Conservation (phyloP, 2,329 filamentous ascomycete species). For the Coniochaeta pulveracea region DNA sequence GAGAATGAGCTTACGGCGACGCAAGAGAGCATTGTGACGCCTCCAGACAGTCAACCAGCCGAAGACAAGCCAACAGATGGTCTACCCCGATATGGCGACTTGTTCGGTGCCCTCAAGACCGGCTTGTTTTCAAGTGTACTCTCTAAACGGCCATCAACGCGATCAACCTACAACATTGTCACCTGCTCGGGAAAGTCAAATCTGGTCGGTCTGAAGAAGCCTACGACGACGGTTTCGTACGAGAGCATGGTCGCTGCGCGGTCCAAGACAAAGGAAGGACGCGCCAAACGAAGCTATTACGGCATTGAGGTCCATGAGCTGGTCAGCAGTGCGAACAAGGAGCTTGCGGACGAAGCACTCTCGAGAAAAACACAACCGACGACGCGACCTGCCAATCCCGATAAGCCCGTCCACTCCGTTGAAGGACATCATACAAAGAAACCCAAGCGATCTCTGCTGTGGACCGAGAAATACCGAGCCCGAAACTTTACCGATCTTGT, state of each 20-base stretch:
- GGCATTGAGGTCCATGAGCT: slow-evolving; percentile 84
- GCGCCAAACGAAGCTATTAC: slow-evolving; percentile 70
- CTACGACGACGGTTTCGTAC: slow-evolving; percentile 38
- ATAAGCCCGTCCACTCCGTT: slow-evolving; percentile 28
- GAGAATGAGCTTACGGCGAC: background rate
- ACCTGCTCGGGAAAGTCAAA: slow-evolving; percentile 47
- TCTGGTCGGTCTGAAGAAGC: slow-evolving; percentile 42
- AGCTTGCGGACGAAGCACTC: slow-evolving; percentile 38
- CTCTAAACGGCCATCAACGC: background rate
- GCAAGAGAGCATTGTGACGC: slow-evolving; percentile 2
- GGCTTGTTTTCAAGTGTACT: slow-evolving; percentile 1
- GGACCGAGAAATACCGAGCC: slow-evolving; percentile 97
- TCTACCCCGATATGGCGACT: background rate
- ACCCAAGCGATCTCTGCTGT: slow-evolving; percentile 51
- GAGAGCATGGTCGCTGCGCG: slow-evolving; percentile 57
- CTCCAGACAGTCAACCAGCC: slow-evolving; percentile 1
- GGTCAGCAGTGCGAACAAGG: slow-evolving; percentile 57
- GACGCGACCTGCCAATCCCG: slow-evolving; percentile 13
- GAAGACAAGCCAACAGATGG: background rate
- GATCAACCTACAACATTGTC: slow-evolving; percentile 27
- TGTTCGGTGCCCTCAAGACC: background rate
- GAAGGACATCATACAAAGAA: slow-evolving; percentile 27
- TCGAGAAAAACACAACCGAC: slow-evolving; percentile 15
- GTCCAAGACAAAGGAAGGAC: slow-evolving; percentile 54
- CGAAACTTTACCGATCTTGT: slow-evolving; percentile 85